A percentile compares a stretch with the other conserved stretches of the same genome.
phyloP scores from a whole-genome alignment of 192 early-diverging fungal species.

The Neocallimastix lanati region DNA sequence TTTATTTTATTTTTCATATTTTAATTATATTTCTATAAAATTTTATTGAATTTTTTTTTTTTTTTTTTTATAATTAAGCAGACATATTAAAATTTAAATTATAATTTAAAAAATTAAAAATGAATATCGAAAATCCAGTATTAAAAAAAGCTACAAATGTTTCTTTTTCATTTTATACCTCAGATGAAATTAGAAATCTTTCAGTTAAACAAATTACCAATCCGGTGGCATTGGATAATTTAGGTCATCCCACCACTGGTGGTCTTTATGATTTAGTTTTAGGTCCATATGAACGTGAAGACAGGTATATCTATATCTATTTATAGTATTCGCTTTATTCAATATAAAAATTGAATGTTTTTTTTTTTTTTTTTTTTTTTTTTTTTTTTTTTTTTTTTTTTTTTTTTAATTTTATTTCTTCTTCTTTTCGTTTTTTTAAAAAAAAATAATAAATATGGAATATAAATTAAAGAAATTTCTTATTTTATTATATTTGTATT shows the following conservation, averaged over 20 bases:
- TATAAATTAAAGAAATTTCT: too few relatives aligned
- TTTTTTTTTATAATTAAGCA: not conserved
- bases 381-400: not conserved
- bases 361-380: too few relatives aligned
- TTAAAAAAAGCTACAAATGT: constrained; percentile 51
- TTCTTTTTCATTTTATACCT: constrained; percentile 77
- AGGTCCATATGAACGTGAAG: constrained; percentile 71
- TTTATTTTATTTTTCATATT: too few relatives aligned
- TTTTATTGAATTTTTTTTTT: too few relatives aligned
- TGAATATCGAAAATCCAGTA: not conserved
- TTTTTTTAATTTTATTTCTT: too few relatives aligned
- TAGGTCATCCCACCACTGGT: constrained; percentile 73
- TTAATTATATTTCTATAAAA: too few relatives aligned
- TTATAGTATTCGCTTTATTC: too few relatives aligned
- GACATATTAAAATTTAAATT: not conserved
- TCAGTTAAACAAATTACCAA: constrained; percentile 89
- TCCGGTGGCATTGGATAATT: constrained; percentile 69
- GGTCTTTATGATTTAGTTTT: constrained; percentile 88
- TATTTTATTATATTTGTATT: too few relatives aligned
- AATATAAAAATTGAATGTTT: too few relatives aligned
- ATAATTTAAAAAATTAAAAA: not conserved
- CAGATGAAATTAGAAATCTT: constrained; percentile 72
- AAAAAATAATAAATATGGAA: too few relatives aligned
- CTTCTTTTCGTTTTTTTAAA: too few relatives aligned
- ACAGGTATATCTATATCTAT: constrained; percentile 42